These are phyloP conservation scores for Conticribra weissflogii DNA, from an alignment of 108 stramenopile genomes.

Conservation along the genomic window DNA sequence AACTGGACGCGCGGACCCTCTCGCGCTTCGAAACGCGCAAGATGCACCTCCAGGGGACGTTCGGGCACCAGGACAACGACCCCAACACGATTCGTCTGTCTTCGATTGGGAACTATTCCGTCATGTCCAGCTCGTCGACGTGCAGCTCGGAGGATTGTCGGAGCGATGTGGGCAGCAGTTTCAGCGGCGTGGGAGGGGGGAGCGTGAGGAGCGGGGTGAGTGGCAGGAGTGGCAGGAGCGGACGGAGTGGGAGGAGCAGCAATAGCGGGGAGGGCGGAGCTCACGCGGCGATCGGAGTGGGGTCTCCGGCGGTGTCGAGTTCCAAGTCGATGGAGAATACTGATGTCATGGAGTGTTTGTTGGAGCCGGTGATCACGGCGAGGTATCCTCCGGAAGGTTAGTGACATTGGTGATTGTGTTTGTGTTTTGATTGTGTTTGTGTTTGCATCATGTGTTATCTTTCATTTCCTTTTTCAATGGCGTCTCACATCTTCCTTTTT, in stretches of 20 bases:
- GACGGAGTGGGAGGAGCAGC: neutral
- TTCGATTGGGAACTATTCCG: conserved; percentile 7
- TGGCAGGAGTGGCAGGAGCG: neutral
- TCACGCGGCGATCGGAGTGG: neutral
- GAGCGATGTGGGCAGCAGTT: neutral
- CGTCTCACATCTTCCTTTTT: too few relatives aligned
- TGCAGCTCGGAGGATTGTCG: conserved; percentile 6
- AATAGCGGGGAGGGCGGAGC: neutral
- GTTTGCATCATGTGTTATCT: too few relatives aligned
- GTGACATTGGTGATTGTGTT: neutral
- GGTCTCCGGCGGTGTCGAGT: neutral
- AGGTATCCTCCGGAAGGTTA: conserved; percentile 61
- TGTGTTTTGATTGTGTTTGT: neutral
- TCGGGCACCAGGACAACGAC: conserved; percentile 5
- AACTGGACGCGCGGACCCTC: conserved; percentile 16
- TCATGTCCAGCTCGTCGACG: conserved; percentile 18
- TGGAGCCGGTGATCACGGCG: conserved; percentile 80
- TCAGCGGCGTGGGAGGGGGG: too few relatives aligned
- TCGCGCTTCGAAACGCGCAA: conserved; percentile 7
- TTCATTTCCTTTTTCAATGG: too few relatives aligned
- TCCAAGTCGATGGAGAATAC: neutral
- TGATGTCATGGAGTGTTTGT: conserved; percentile 27
- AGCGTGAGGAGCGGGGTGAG: neutral
- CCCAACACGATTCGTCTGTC: conserved; percentile 10
- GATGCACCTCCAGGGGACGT: conserved; percentile 1